Conservation (phyloP, 2,329 filamentous ascomycete genomes). For the Ceratocystis diversiconidia region DNA sequence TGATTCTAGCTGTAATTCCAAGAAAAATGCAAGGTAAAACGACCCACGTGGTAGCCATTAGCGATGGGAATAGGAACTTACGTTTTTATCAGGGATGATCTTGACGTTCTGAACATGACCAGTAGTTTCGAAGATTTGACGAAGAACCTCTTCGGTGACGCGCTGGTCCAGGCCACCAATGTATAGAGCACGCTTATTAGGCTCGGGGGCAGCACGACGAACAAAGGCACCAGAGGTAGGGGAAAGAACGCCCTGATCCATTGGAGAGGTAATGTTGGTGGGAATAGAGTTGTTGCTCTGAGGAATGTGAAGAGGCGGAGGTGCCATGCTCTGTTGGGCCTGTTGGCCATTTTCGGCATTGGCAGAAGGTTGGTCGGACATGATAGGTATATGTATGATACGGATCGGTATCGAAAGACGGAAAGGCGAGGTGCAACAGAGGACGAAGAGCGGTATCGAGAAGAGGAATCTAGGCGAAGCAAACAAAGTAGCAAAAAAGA, state of each 20-base stretch:
- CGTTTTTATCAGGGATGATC: slow-evolving; percentile 99
- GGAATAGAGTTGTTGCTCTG: slow-evolving; percentile 94
- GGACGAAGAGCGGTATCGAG: background rate
- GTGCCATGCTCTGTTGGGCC: slow-evolving; percentile 73
- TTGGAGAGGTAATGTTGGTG: slow-evolving; percentile 77
- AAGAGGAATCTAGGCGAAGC: slow-evolving; percentile 3
- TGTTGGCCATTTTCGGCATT: slow-evolving; percentile 52
- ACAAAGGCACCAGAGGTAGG: slow-evolving; percentile 70
- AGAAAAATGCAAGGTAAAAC: background rate
- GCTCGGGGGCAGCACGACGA: slow-evolving; percentile 85
- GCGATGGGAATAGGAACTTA: slow-evolving; percentile 37
- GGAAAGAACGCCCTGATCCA: slow-evolving; percentile 67
- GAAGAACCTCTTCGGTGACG: slow-evolving; percentile 89
- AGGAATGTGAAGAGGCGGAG: slow-evolving; percentile 82
- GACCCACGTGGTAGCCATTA: background rate
- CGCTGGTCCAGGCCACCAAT: slow-evolving; percentile 88
- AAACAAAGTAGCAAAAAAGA: background rate
- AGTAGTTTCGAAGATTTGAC: slow-evolving; percentile 97
- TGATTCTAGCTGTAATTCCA: background rate
- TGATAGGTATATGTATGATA: slow-evolving; percentile 29
- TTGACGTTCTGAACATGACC: slow-evolving; percentile 98
- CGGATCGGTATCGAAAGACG: slow-evolving; percentile 10
- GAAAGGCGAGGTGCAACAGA: slow-evolving; percentile 14
- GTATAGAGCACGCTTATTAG: slow-evolving; percentile 95
- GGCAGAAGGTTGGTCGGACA: slow-evolving; percentile 49